phyloP scores from a whole-genome alignment of 2,329 filamentous ascomycete genomes.

The Pseudocercospora musae region DNA sequence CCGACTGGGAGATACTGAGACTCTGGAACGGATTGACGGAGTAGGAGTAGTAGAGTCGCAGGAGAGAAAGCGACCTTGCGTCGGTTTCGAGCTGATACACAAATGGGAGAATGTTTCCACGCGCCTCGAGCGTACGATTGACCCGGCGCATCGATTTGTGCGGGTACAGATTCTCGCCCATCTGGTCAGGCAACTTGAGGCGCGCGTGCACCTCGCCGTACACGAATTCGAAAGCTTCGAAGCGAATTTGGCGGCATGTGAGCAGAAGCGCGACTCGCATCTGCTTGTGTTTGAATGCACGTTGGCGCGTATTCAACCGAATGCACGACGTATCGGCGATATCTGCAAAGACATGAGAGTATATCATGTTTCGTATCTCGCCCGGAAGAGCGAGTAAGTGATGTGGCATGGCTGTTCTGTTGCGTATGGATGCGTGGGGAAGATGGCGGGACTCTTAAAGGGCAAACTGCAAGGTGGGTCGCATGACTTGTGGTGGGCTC shows the following conservation, averaged over 20 bases:
- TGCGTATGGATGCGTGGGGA: background rate
- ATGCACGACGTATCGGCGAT: background rate
- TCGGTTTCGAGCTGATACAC: background rate
- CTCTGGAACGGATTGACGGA: background rate
- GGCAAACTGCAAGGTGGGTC: background rate
- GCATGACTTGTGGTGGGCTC: background rate
- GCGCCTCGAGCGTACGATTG: background rate
- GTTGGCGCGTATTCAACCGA: background rate
- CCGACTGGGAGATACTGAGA: background rate
- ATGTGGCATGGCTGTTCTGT: background rate
- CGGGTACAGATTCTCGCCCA: background rate
- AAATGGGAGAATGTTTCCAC: background rate
- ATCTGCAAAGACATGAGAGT: background rate
- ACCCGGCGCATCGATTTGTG: background rate
- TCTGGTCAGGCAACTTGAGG: background rate
- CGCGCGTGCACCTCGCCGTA: background rate
- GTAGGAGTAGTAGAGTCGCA: background rate
- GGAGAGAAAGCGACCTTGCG: background rate
- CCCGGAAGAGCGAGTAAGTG: background rate
- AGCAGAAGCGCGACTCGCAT: background rate
- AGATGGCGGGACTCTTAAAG: background rate
- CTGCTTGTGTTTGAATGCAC: background rate
- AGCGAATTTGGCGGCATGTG: slow-evolving; percentile 7
- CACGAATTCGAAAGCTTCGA: background rate
- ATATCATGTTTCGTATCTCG: background rate